Conservation (phyloP, 345 rosid genomes). For the Brassica carinata region DNA sequence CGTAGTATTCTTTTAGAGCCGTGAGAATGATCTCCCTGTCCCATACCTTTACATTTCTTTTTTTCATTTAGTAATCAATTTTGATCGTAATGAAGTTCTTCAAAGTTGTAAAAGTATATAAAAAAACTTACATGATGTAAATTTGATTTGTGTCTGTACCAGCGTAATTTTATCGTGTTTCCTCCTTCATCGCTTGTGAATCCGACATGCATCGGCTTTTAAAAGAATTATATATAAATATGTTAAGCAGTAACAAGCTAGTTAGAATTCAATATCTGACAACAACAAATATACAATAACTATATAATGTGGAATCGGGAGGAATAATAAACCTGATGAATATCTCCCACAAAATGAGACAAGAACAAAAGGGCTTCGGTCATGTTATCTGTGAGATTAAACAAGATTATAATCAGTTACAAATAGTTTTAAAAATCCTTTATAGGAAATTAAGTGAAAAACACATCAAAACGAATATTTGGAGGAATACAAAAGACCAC, state of each 20-base stretch:
- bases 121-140: constrained; percentile 73
- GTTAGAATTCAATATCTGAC: neutral
- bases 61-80: neutral
- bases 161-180: constrained; percentile 76
- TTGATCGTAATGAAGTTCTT: neutral
- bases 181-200: constrained; percentile 88
- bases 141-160: constrained; percentile 91
- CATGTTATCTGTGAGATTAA: constrained; percentile 63
- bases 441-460: neutral
- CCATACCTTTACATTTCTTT: constrained; percentile 63
- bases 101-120: neutral
- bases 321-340: constrained; percentile 68
- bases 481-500: neutral
- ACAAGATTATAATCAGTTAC: neutral
- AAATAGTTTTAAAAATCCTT: neutral
- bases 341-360: constrained; percentile 94
- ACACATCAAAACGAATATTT: neutral
- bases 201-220: constrained; percentile 91
- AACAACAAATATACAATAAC: neutral
- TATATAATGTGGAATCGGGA: neutral
- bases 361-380: constrained; percentile 89
- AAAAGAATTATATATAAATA: neutral
- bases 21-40: constrained; percentile 86
- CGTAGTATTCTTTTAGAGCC: constrained; percentile 71
- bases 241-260: neutral